These are phyloP conservation scores for Stylosanthes scabra DNA, from an alignment of 331 rosid genomes.

Conservation along the genomic window DNA sequence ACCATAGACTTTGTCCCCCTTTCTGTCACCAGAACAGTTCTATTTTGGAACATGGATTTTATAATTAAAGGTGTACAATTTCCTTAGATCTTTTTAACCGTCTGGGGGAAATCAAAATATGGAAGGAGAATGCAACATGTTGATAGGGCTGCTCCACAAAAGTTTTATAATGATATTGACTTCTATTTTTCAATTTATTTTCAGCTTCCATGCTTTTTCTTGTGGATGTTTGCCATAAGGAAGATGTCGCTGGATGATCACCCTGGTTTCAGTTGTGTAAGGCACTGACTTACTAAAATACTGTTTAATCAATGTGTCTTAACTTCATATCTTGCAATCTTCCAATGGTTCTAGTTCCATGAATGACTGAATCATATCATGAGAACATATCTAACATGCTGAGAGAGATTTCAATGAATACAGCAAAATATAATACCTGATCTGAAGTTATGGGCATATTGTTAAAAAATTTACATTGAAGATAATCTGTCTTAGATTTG, in stretches of 20 bases:
- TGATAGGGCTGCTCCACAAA: constrained; percentile 22
- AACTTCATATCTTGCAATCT: constrained; percentile 30
- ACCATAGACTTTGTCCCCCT: constrained; percentile 1
- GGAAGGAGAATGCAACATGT: constrained; percentile 23
- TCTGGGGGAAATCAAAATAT: constrained; percentile 27
- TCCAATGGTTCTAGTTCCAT: constrained; percentile 11
- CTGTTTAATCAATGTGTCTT: constrained; percentile 22
- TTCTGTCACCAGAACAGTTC: background rate
- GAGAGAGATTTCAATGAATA: constrained; percentile 32
- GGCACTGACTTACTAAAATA: constrained; percentile 36
- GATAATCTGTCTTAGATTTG: constrained; percentile 22
- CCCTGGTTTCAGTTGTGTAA: constrained; percentile 91
- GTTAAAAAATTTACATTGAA: constrained; percentile 21
- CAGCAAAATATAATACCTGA: constrained; percentile 24
- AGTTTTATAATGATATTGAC: constrained; percentile 29
- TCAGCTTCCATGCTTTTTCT: constrained; percentile 89
- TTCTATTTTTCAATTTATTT: constrained; percentile 40
- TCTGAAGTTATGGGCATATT: constrained; percentile 13
- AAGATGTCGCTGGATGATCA: constrained; percentile 86
- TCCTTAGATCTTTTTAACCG: constrained; percentile 23
- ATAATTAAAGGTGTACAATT: constrained; percentile 5
- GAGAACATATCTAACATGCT: constrained; percentile 29
- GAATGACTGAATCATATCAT: constrained; percentile 21
- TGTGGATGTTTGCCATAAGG: constrained; percentile 83
- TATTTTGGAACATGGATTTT: constrained; percentile 9